Percentiles rank a stretch among this genome's conserved stretches.
Evolutionary conservation across 169 alveolate genomes (phyloP).

Genomic region (Plasmodium reichenowi): DNA sequence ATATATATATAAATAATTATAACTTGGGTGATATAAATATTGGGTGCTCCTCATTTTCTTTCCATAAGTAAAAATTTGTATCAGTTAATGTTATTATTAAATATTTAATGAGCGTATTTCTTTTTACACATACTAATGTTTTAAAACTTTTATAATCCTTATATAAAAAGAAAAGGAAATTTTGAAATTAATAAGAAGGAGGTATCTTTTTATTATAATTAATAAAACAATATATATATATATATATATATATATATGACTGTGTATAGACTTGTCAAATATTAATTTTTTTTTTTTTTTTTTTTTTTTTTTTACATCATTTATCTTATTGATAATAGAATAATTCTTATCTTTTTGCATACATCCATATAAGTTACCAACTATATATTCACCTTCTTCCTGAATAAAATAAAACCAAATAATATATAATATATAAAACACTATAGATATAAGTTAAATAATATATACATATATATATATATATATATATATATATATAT

Average conservation of each 20-base stretch:
- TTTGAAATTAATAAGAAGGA: neutral
- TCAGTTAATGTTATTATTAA: conserved; percentile 70
- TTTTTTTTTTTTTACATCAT: conserved; percentile 42
- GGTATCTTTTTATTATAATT: neutral
- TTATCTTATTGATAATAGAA: conserved; percentile 46
- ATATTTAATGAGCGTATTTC: conserved; percentile 50
- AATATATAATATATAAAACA: neutral
- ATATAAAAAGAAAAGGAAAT: neutral
- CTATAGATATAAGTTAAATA: neutral
- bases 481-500: neutral
- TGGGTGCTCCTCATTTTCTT: conserved; percentile 66
- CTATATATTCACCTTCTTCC: conserved; percentile 74
- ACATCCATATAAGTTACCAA: conserved; percentile 63
- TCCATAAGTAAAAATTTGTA: conserved; percentile 66
- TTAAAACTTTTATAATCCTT: conserved; percentile 72
- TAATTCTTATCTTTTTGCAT: conserved; percentile 68
- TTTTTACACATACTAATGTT: conserved; percentile 60
- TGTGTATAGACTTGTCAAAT: neutral
- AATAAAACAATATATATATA: neutral
- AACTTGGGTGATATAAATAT: conserved; percentile 64
- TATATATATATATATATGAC: neutral
- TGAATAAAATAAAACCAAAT: neutral
- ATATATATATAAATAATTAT: neutral
- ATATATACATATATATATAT: too few species aligned
- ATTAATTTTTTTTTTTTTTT: neutral